phyloP scores from a whole-genome alignment of 2,329 filamentous ascomycete species.

The Paraconiothyrium sp. region DNA sequence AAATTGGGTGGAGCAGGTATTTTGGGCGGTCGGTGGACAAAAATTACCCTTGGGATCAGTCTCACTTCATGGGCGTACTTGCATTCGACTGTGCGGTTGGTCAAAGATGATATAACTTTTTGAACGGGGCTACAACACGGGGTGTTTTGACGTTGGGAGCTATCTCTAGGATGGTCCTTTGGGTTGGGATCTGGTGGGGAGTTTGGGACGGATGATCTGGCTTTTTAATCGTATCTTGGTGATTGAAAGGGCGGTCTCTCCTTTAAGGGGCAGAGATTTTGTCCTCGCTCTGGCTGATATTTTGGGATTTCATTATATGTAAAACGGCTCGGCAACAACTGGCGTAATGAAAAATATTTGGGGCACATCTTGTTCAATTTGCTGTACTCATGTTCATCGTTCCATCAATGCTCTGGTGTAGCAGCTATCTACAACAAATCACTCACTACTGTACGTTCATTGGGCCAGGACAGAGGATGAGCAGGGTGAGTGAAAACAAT shows the following conservation, averaged over 20 bases:
- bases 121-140: slow-evolving; percentile 33
- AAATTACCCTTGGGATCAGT: slow-evolving; percentile 42
- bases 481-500: background rate
- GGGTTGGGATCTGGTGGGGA: slow-evolving; percentile 33
- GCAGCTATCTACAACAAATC: background rate
- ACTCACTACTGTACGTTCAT: background rate
- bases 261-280: slow-evolving; percentile 23
- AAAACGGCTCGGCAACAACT: slow-evolving; percentile 21
- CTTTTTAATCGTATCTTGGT: slow-evolving; percentile 29
- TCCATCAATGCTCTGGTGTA: background rate
- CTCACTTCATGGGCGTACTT: slow-evolving; percentile 43
- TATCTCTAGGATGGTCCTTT: slow-evolving; percentile 13
- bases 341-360: slow-evolving; percentile 21
- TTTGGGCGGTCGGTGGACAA: slow-evolving; percentile 44
- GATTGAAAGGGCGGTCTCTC: slow-evolving; percentile 26
- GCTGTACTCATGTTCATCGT: background rate
- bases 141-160: slow-evolving; percentile 38
- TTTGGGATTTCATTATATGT: slow-evolving; percentile 30
- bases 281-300: slow-evolving; percentile 28
- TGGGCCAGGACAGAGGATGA: background rate
- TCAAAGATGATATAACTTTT: slow-evolving; percentile 42
- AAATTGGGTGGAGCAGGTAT: slow-evolving; percentile 47
- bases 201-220: slow-evolving; percentile 23
- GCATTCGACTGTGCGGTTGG: slow-evolving; percentile 36
- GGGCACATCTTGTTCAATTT: background rate